Evolutionary conservation across 2,329 filamentous ascomycete genomes (phyloP).

Genomic region (Penicillium frequentans): DNA sequence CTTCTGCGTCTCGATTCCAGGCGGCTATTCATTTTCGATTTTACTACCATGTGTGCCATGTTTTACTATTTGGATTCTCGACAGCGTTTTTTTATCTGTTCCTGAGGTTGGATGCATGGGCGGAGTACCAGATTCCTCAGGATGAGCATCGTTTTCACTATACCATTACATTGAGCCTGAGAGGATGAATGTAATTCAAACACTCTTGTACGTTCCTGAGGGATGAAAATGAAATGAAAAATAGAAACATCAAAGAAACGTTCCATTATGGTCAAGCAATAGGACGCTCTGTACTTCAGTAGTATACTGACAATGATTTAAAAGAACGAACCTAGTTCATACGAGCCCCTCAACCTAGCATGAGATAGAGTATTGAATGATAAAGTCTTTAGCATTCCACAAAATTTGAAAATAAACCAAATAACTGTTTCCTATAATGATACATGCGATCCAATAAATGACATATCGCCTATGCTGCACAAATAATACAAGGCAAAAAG

Average conservation of each 20-base stretch:
- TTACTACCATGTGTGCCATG: slow-evolving; percentile 10
- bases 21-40: neutral
- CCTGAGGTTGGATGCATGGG: slow-evolving; percentile 13
- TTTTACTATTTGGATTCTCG: slow-evolving; percentile 17
- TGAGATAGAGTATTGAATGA: neutral
- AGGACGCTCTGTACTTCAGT: neutral
- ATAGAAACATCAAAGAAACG: neutral
- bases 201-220: neutral
- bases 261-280: neutral
- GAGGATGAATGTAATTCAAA: neutral
- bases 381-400: neutral
- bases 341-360: neutral
- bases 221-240: neutral
- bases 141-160: slow-evolving; percentile 11
- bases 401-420: neutral
- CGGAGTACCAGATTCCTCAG: slow-evolving; percentile 17
- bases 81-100: slow-evolving; percentile 12
- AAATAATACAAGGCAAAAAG: slow-evolving; percentile 9
- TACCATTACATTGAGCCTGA: slow-evolving; percentile 4
- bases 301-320: neutral
- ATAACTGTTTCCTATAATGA: slow-evolving; percentile 13
- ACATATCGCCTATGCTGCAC: slow-evolving; percentile 11
- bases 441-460: slow-evolving; percentile 17
- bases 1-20: neutral
- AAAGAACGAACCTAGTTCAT: neutral